Evolutionary conservation across 352 stramenopile genomes (phyloP), one percentile per base, ranked within the genome.

Genomic region (Phytophthora hibernalis): DNA sequence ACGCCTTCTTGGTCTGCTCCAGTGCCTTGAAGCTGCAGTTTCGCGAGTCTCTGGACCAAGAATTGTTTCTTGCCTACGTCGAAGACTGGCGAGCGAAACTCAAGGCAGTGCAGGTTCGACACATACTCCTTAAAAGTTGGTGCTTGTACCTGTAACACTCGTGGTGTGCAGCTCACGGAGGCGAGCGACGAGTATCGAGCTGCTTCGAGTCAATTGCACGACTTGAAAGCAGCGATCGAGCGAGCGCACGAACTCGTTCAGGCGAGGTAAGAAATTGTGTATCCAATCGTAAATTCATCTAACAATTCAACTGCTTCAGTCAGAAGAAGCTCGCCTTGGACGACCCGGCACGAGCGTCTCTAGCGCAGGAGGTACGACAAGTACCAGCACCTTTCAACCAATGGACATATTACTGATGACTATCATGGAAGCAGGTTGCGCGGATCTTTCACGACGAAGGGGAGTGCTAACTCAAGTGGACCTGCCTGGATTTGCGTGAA

Each of bases 1-100:
- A 91, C 45, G 65, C 74, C 0, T 91, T 91, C 63, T 18, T 85
- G 0, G 78, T 91, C 10, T 80, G 58, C 43, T 83, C 74, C 15
- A 88, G 72, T 33, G 72, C 77, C 12, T 67, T 91, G 5, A 91
- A 89, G 65, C 47, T 91, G 28, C 74, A 89, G 50, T 91, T 89
- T 22, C 54, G 69, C 11, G 74, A 83, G 16, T 70, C 58, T 3
- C 47, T 91, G 18, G 82, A 91, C 31, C 69, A 83, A 40, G 80
- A 91, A 40, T 54, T 91, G 11, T 89, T 91, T 45, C 63, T 73
- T 20, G 82, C 80, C 7, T 87, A 91, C 44, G 50, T 83, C 7
- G 44, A 73, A 13, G 82, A 91, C 48, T 88, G 74, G 80, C 74
- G 45, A 8, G 43, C 63, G 38, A 80, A 80, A 49, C 48, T 54